phyloP scores from a whole-genome alignment of 2,329 filamentous ascomycete genomes.

The Tolypocladium ovalisporum region DNA sequence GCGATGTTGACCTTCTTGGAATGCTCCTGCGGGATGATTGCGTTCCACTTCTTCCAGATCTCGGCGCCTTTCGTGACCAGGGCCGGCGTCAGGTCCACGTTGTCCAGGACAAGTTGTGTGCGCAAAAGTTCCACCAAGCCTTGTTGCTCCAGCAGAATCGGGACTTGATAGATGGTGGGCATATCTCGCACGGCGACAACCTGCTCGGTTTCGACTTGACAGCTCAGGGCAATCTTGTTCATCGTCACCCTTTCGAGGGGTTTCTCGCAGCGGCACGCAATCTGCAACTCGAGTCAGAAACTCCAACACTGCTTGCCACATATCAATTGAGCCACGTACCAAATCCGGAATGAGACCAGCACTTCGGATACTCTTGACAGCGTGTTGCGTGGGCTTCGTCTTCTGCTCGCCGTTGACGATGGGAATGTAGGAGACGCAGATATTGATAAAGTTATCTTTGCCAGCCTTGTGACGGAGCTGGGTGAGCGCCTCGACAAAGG shows the following conservation, averaged over 20 bases:
- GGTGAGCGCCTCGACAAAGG: slow-evolving; percentile 78
- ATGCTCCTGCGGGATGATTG: slow-evolving; percentile 52
- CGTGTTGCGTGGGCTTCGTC: slow-evolving; percentile 92
- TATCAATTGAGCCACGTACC: slow-evolving; percentile 29
- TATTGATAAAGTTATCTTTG: slow-evolving; percentile 74
- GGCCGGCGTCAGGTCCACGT: slow-evolving; percentile 36
- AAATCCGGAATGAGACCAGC: slow-evolving; percentile 64
- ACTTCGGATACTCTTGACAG: slow-evolving; percentile 74
- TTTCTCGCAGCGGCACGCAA: slow-evolving; percentile 83
- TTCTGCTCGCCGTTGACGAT: slow-evolving; percentile 60
- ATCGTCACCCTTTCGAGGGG: slow-evolving; percentile 64
- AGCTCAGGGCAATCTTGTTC: slow-evolving; percentile 80
- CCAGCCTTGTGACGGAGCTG: slow-evolving; percentile 66
- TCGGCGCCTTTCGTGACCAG: slow-evolving; percentile 50
- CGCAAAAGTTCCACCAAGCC: slow-evolving; percentile 59
- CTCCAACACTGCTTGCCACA: neutral
- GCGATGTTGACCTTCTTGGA: slow-evolving; percentile 65
- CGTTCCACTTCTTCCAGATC: slow-evolving; percentile 74
- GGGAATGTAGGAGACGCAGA: slow-evolving; percentile 82
- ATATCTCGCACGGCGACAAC: slow-evolving; percentile 88
- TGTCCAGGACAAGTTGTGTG: slow-evolving; percentile 53
- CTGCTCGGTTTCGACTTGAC: slow-evolving; percentile 75
- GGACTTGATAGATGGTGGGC: slow-evolving; percentile 85
- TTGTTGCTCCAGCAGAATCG: slow-evolving; percentile 80
- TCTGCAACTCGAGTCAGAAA: slow-evolving; percentile 33